Conservation (phyloP, 139 green algal genomes). For the Tetraselmis striata region DNA sequence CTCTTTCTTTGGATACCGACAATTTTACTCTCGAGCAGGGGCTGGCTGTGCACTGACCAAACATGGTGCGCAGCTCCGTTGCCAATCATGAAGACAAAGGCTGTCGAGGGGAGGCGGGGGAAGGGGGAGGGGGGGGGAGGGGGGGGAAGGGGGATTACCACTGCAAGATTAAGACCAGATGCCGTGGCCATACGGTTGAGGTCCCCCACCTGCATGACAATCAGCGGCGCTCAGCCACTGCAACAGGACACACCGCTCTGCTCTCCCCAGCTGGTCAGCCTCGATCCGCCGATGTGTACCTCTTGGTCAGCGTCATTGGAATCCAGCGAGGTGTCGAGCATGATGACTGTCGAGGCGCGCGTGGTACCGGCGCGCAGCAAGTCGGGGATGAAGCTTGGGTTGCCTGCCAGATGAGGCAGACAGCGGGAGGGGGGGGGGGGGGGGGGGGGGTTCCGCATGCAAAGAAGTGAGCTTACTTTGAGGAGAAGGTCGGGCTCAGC, state of each 20-base stretch:
- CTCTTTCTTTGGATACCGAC: too few species aligned
- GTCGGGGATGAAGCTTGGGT: neutral
- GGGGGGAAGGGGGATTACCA: too few species aligned
- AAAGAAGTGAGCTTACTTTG: neutral
- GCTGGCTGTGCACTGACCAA: too few species aligned
- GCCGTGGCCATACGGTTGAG: neutral
- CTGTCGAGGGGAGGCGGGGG: neutral
- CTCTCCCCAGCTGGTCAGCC: too few species aligned
- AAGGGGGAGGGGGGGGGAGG: neutral
- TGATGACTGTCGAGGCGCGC: neutral
- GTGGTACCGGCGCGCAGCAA: neutral
- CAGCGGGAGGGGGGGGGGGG: too few species aligned
- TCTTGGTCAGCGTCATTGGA: neutral
- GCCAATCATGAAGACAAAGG: neutral
- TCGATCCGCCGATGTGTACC: neutral
- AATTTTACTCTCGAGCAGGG: too few species aligned
- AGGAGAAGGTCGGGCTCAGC: neutral
- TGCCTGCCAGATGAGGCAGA: neutral
- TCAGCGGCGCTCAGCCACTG: neutral
- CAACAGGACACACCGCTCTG: neutral
- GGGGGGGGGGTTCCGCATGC: too few species aligned
- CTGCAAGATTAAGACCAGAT: neutral
- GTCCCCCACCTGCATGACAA: neutral
- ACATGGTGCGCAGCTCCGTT: neutral
- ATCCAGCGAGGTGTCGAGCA: neutral